phyloP scores from a whole-genome alignment of 2,329 filamentous ascomycete species.

The Trichoderma polysporum region DNA sequence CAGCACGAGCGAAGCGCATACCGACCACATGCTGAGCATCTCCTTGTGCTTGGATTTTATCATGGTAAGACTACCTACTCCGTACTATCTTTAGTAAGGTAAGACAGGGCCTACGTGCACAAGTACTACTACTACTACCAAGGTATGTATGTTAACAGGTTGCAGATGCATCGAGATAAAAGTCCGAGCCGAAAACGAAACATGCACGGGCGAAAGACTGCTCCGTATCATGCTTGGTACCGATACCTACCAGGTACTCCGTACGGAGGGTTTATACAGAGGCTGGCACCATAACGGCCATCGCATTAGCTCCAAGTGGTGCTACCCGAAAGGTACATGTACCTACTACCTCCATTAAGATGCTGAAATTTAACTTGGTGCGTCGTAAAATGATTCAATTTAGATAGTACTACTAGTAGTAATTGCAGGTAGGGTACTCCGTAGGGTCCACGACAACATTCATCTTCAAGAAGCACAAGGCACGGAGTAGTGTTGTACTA shows the following conservation, averaged over 20 bases:
- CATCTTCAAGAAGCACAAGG: background rate
- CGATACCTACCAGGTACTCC: too few relatives aligned
- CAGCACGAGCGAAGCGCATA: background rate
- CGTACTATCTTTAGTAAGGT: background rate
- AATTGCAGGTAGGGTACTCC: background rate
- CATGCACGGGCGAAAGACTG: background rate
- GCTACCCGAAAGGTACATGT: background rate
- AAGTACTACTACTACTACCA: too few relatives aligned
- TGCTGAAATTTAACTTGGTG: background rate
- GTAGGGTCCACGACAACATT: background rate
- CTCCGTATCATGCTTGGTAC: too few relatives aligned
- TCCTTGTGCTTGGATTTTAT: too few relatives aligned
- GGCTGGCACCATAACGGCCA: too few relatives aligned
- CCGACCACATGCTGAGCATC: background rate
- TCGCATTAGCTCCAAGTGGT: background rate
- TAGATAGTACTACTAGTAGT: background rate
- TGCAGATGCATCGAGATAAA: constrained; percentile 6
- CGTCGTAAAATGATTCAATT: background rate
- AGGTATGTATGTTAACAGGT: background rate
- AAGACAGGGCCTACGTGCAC: background rate
- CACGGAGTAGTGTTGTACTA: too few relatives aligned
- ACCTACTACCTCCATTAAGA: background rate
- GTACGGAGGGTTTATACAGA: too few relatives aligned
- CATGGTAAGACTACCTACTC: too few relatives aligned
- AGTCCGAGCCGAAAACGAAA: constrained; percentile 10